phyloP scores from a whole-genome alignment of 2,329 filamentous ascomycete genomes.

The Fusarium sp. region DNA sequence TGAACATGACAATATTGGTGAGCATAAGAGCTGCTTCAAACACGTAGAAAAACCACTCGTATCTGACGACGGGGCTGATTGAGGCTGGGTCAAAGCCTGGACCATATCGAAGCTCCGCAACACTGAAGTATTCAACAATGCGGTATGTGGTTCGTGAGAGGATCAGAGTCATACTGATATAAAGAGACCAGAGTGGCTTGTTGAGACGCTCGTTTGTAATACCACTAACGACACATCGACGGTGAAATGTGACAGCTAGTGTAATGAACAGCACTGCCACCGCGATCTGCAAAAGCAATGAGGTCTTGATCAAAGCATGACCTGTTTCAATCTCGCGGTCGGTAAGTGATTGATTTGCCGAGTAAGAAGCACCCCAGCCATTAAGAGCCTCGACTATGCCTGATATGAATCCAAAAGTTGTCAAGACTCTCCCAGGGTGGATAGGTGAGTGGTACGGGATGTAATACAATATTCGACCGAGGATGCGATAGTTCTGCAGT shows the following conservation, averaged over 20 bases:
- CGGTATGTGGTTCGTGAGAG: conserved; percentile 66
- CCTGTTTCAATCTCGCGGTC: conserved; percentile 54
- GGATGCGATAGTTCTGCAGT: conserved; percentile 70
- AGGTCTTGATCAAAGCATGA: conserved; percentile 60
- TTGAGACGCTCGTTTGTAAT: conserved; percentile 49
- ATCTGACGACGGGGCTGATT: conserved; percentile 60
- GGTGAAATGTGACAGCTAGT: conserved; percentile 62
- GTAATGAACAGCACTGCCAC: conserved; percentile 62
- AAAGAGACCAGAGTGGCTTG: conserved; percentile 60
- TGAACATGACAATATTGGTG: conserved; percentile 61
- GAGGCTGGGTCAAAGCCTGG: conserved; percentile 50
- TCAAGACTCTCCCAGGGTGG: conserved; percentile 57
- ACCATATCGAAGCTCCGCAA: conserved; percentile 55
- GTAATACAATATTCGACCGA: conserved; percentile 67
- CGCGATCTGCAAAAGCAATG: conserved; percentile 65
- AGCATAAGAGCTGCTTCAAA: conserved; percentile 68
- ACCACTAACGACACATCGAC: conserved; percentile 52
- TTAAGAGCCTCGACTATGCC: conserved; percentile 59
- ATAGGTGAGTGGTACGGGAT: conserved; percentile 68
- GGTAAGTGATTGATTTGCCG: conserved; percentile 57
- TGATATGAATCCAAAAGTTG: conserved; percentile 60
- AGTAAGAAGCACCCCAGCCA: conserved; percentile 60
- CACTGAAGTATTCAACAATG: conserved; percentile 67
- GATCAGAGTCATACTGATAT: conserved; percentile 61
- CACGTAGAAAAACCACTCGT: conserved; percentile 70